Conservation (phyloP, 306 rosid species). For the Quercus gilva region DNA sequence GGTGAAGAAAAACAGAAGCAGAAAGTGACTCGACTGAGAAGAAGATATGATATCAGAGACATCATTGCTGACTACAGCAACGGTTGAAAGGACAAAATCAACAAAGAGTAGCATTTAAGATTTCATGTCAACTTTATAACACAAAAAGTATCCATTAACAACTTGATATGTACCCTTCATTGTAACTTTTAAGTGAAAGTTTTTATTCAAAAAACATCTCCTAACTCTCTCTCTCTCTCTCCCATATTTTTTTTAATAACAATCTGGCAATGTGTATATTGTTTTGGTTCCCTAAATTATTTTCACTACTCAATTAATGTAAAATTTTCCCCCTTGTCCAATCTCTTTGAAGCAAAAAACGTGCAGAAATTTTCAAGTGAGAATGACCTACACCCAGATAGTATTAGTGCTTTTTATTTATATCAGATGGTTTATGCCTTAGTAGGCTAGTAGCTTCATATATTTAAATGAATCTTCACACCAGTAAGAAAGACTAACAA, state of each 20-base stretch:
- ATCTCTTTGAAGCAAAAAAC: neutral
- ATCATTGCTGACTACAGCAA: constrained; percentile 9
- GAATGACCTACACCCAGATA: neutral
- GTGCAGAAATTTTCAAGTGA: neutral
- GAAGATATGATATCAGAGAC: constrained; percentile 1
- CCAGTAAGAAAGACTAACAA: neutral
- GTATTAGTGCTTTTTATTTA: neutral
- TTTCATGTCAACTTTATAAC: constrained; percentile 13
- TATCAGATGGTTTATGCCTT: neutral
- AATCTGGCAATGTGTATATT: neutral
- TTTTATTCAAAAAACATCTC: neutral
- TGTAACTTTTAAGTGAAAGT: neutral
- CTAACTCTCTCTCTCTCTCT: neutral
- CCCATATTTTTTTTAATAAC: too few relatives aligned
- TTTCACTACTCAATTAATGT: too few relatives aligned
- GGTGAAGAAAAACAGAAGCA: neutral
- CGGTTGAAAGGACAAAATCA: neutral
- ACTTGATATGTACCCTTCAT: neutral
- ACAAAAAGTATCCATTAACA: neutral
- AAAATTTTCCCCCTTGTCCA: too few relatives aligned
- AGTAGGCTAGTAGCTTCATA: neutral
- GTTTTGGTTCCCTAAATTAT: too few relatives aligned
- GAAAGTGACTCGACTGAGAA: neutral
- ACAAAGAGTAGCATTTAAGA: constrained; percentile 8
- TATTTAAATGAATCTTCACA: neutral